Base-by-base conservation (phyloP, 495 filamentous ascomycete genomes). In the Penicilliopsis zonata region DNA sequence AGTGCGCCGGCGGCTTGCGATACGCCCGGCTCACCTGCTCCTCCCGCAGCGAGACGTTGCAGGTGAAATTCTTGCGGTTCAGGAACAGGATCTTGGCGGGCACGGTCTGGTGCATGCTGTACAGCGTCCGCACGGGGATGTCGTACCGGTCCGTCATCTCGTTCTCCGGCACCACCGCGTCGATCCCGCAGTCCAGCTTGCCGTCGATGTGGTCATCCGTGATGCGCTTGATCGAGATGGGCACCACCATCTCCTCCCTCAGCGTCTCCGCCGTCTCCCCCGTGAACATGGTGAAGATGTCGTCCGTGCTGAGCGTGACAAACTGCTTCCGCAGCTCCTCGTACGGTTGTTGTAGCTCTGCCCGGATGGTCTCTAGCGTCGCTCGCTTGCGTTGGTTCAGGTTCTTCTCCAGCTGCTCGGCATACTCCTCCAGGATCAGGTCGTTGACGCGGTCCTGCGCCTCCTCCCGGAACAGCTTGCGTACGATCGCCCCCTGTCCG, bases 221-320 rank as follows among this genome's bases (percentile, higher is more conserved):
- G 37, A 88, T 81, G 16, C 86, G 75, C 35, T 85, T 82, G 47
- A 98, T 78, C 20, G 78, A 80, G 35, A 92, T 83, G 0, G 90
- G 76, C 8, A 96, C 76, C 32, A 94, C 81, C 87, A 96, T 95
- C 34, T 80, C 82, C 44, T 83, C 76, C 16, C 66, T 69, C 13
- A 98, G 61, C 0, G 86, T 82, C 0, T 94, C 85, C 22, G 67
- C 57, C 1, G 82, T 96, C 50, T 98, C 90, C 31, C 90, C 92
- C 0, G 90, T 95, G 27, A 95, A 76, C 85, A 94, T 94, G 28
- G 85, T 87, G 54, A 95, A 98, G 46, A 94, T 79, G 40, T 94
- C 84, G 17, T 94, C 84, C 0, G 74, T 63, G 18, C 60, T 61
- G 6, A 93, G 65, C 26, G 74, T 52, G 9, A 72, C 63, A 47